Percentiles rank a stretch among this genome's conserved stretches.
Conservation (phyloP, 192 early-diverging fungal species). For the Podila epicladia region DNA sequence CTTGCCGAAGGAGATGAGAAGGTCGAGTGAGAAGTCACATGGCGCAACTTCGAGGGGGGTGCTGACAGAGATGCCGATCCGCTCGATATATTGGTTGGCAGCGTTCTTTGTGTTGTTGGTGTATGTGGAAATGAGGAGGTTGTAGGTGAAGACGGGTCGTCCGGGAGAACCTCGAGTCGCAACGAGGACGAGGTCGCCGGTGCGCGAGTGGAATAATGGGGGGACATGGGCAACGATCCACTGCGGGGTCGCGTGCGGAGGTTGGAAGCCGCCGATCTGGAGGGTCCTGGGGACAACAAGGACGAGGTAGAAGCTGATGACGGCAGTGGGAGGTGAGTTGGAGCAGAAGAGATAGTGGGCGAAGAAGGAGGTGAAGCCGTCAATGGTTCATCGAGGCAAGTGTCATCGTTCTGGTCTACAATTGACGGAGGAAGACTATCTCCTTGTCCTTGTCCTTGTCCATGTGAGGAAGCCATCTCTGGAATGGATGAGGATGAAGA, state of each 20-base stretch:
- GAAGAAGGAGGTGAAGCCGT: not conserved
- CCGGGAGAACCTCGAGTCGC: slow-evolving; percentile 35
- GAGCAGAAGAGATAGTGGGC: slow-evolving; percentile 2
- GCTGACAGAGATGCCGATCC: slow-evolving; percentile 20
- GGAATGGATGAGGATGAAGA: too few relatives aligned
- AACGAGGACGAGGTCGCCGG: slow-evolving; percentile 24
- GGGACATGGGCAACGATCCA: slow-evolving; percentile 42
- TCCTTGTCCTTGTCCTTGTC: too few relatives aligned
- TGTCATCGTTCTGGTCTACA: not conserved
- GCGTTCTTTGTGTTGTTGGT: slow-evolving; percentile 11
- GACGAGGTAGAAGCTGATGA: slow-evolving; percentile 6
- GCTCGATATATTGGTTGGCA: slow-evolving; percentile 9
- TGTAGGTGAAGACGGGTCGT: slow-evolving; percentile 4
- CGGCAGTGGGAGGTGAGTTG: not conserved
- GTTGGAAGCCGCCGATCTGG: slow-evolving; percentile 12
- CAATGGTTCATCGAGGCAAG: not conserved
- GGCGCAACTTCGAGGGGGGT: slow-evolving; percentile 33
- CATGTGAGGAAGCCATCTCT: too few relatives aligned
- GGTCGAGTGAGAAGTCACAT: slow-evolving; percentile 41
- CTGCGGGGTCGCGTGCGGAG: slow-evolving; percentile 41
- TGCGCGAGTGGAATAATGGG: slow-evolving; percentile 5
- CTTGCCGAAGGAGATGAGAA: slow-evolving; percentile 17
- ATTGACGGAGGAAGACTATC: too few relatives aligned
- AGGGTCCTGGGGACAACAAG: slow-evolving; percentile 1
- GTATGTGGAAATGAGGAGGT: slow-evolving; percentile 2